Evolutionary conservation across 2,329 filamentous ascomycete genomes (phyloP), one percentile per base, ranked within the genome.

Genomic region (Aspergillus bombycis): DNA sequence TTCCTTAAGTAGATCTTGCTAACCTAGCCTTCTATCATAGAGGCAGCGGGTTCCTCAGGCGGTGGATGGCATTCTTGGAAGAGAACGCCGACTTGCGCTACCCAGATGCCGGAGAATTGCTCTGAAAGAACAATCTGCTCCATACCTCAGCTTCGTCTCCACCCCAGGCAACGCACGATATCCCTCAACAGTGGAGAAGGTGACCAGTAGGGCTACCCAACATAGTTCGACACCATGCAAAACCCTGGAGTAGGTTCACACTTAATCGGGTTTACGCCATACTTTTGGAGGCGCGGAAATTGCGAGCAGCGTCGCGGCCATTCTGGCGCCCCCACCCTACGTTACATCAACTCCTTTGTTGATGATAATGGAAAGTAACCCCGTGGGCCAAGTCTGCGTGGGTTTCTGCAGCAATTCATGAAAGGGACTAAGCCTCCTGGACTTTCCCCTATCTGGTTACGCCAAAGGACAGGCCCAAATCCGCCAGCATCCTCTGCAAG

Each of bases 41-140:
- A 79, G 94, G 94, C 28, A 93, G 91, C 78, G 84, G 84, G 63
- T 98, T 97, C 75, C 84, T 98, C 65, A 93, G 92, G 78, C 85
- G 85, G 65, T 98, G 94, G 95, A 97, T 97, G 92, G 86, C 85
- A 11, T 94, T 91, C 76, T 83, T 98, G 34, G 94, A 98, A 78
- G 92, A 97, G 67, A 83, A 96, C 72, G 91, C 93, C 9, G 94
- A 98, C 80, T 80, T 98, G 69, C 85, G 95, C 74, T 98, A 97
- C 79, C 93, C 94, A 3, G 91, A 95, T 74, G 73, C 77, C 12
- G 72, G 74, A 36, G 77, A 80, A 56, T 65, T 79, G 21, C 70
- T 79, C 53, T 75, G 63, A 70, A 28, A 4, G 28, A 34, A 19
- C 4, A 32, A 16, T 36, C 32, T 16, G 14, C 34, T 34, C 52